Evolutionary conservation across 768 basidiomycete genomes (phyloP), one percentile per base, ranked within the genome.

Genomic region (Gelatoporia subvermispora): DNA sequence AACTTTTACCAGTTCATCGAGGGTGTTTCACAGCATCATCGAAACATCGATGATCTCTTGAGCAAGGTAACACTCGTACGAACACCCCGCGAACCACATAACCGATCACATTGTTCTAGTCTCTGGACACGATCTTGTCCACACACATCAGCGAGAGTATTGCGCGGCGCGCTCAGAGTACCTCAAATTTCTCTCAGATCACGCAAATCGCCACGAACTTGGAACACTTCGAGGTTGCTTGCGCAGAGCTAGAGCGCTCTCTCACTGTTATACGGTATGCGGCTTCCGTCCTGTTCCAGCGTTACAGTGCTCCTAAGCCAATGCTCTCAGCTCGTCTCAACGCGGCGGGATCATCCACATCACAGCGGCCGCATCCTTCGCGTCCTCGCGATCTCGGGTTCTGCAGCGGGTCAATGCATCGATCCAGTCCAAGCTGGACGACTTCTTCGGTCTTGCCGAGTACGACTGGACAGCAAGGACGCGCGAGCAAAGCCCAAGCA

Each of bases 1-100:
- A 92, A 91, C 58, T 98, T 96, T 70, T 95, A 97, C 63, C 85
- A 91, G 20, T 99, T 98, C 65, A 83, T 94, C 0, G 96, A 99
- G 57, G 95, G 95, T 8, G 88, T 96, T 4, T 84, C 88, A 2
- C 90, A 94, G 61, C 88, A 92, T 49, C 88, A 93, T 64, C 78
- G 86, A 37, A 88, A 94, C 61, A 89, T 94, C 25, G 94, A 98
- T 58, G 92, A 93, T 46, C 74, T 97, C 8, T 66, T 99, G 43
- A 85, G 85, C 69, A 93, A 85, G 76, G 95, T 93, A 48, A 61
- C 35, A 8, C 13, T 41, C 21, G 23, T 18, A 23, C 38, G 25
- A 7, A 13, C 13, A 31, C 13, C 7, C 5, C 28, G 13, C 28
- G 28, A 13, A 5, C 28, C 28, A 7, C 13, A 5, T 31, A 7